Evolutionary conservation across 805 yeast genomes (phyloP).

Genomic region (Sugiyamaella lignohabitans): DNA sequence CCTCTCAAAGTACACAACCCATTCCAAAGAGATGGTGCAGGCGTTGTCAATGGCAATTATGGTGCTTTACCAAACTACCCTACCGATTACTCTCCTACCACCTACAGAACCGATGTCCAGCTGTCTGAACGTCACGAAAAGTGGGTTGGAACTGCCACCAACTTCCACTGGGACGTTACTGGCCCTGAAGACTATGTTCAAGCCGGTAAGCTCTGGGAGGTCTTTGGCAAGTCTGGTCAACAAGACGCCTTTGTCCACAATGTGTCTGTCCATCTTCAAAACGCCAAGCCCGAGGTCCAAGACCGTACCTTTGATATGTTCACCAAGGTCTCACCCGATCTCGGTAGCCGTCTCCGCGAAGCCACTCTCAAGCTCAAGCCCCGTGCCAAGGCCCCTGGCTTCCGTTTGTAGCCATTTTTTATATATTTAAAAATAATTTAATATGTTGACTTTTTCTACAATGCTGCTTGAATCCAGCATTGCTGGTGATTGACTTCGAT

Average conservation of each 20-base stretch:
- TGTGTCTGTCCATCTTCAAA: conserved; percentile 61
- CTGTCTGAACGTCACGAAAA: conserved; percentile 47
- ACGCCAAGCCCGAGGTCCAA: conserved; percentile 70
- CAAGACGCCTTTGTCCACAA: conserved; percentile 80
- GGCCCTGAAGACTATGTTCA: conserved; percentile 63
- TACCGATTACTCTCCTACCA: conserved; percentile 35
- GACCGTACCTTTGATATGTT: conserved; percentile 75
- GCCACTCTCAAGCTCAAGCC: conserved; percentile 51
- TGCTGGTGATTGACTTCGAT: too few species aligned
- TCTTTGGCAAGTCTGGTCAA: conserved; percentile 70
- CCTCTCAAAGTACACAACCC: conserved; percentile 42
- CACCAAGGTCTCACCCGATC: conserved; percentile 58
- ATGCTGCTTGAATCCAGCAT: too few species aligned
- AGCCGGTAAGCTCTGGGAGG: conserved; percentile 72
- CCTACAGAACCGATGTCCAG: conserved; percentile 25
- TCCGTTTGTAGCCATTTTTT: neutral
- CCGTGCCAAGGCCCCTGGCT: conserved; percentile 3
- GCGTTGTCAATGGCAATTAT: conserved; percentile 42
- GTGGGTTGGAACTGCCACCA: conserved; percentile 76
- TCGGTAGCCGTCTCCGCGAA: conserved; percentile 61
- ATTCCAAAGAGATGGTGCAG: conserved; percentile 58
- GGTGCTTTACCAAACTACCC: conserved; percentile 49
- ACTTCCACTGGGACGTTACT: conserved; percentile 76
- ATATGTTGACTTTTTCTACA: too few species aligned
- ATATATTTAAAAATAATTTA: too few species aligned